Evolutionary conservation across 2,329 filamentous ascomycete genomes (phyloP), one percentile per base, ranked within the genome.

Genomic region (Nannizziopsis barbatae): DNA sequence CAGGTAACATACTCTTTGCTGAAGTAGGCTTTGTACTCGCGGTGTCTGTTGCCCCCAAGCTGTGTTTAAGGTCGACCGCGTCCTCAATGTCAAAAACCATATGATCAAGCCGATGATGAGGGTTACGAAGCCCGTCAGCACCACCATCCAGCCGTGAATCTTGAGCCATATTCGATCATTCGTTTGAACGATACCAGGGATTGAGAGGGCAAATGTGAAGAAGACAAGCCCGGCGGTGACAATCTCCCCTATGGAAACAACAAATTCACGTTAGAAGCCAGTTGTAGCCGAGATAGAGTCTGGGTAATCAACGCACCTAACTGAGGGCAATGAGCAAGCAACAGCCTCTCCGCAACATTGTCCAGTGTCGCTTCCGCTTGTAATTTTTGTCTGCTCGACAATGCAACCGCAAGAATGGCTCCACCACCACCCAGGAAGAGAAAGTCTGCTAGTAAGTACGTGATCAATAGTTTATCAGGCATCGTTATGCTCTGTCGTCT

Each of bases 221-320:
- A 90, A 80, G 62, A 88, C 76, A 59, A 89, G 71, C 58, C 81
- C 72, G 52, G 81, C 77, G 64, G 89, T 89, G 60, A 75, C 80
- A 54, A 89, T 79, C 51, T 80, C 83, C 45, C 80, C 84, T 76
- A 53, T 44, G 48, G 45, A 31, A 50, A 39, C 42, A 40, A 10
- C 15, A 11, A 39, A 20, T 37, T 6, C 17, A 33, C 9, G n/a
- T 42, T 47, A 11, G 44, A 27, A 35, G 1, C 12, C 14, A 22
- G 41, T 12, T 20, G 30, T 37, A 11, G 31, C 45, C 22, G 38
- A 40, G 30, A 39, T 11, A 3, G 15, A 11, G 15, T 6, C 11
- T 14, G 14, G 14, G 33, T 35, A 12, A 12, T 32, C 1, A 56
- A 61, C 69, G 56, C 63, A 77, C 75, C 72, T 61, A 66, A 73